Evolutionary conservation across 139 green algal genomes (phyloP), one percentile per base, ranked within the genome.

Genomic region (Yamagishiella unicocca): DNA sequence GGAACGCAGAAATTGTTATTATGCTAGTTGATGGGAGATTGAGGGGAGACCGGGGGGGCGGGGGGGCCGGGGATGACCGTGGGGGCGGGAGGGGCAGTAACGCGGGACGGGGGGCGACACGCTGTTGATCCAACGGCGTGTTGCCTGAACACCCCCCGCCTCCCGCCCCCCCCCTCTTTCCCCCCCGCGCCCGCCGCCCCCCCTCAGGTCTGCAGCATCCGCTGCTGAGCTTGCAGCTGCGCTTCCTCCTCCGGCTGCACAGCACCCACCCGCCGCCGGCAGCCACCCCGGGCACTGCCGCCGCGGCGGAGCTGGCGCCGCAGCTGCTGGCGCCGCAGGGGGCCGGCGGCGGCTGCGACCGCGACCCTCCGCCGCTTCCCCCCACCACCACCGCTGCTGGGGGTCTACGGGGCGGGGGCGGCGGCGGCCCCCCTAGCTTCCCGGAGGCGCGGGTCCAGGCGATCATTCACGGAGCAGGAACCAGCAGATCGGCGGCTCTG

Each of bases 221-320:
- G 4, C 67, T 72, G 43, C 84, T 96, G 72, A n/a, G 79, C 12
- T 87, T 90, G 55, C 87, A 95, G 66, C 89, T 96, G 33, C 81
- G 72, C 25, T 95, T 95, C 88, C 90, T 96, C 37, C 81, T 94
- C 4, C 92, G 94, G 79, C 85, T 96, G 43, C 68, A 91, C 25
- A 61, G 80, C 25, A 61, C 85, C 29, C 62, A 74, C 58, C n/a
- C 38, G 1, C 38, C 45, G 64, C 43, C 85, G 17, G 29, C 37
- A 5, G n/a, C 66, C 74, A 62, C 27, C 6, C 46, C 77, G 42
- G 50, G 55, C 40, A 78, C 38, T 35, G 35, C 58, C 35, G 22
- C 42, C 54, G 75, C 66, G 25, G 66, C 43, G 0, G 58, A 83
- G 82, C 50, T 75, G 54, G 75, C 45, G 33, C 64, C 58, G 24